phyloP scores from a whole-genome alignment of 192 early-diverging fungal genomes.

The Podila minutissima region DNA sequence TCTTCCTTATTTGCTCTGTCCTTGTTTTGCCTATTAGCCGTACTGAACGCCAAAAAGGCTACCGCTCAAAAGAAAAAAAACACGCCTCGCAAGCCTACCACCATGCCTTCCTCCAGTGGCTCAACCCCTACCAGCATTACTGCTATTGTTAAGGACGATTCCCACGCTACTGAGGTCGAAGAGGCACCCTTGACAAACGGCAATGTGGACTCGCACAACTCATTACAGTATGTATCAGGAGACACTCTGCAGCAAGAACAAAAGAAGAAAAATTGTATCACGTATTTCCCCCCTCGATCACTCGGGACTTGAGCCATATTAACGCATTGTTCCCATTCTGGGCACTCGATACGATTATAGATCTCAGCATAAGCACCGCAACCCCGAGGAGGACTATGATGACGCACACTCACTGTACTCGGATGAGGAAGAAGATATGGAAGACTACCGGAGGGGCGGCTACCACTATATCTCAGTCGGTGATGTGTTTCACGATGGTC shows the following conservation, averaged over 20 bases:
- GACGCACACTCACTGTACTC: constrained; percentile 50
- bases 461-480: constrained; percentile 94
- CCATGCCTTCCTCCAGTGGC: neutral
- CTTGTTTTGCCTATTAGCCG: constrained; percentile 14
- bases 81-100: constrained; percentile 10
- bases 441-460: constrained; percentile 95
- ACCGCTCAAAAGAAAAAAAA: constrained; percentile 44
- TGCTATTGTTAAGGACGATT: neutral
- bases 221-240: neutral
- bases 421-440: constrained; percentile 87
- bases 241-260: neutral
- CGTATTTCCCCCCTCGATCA: neutral
- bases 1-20: neutral
- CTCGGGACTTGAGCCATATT: neutral
- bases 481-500: constrained; percentile 81
- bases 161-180: neutral
- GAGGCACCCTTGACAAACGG: constrained; percentile 9
- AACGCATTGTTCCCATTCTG: neutral
- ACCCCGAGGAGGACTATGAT: constrained; percentile 24
- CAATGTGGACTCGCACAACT: neutral
- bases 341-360: neutral
- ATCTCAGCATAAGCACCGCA: constrained; percentile 16
- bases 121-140: neutral
- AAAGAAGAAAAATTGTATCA: neutral
- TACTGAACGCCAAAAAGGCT: constrained; percentile 44